Conservation (phyloP, 2,329 filamentous ascomycete genomes). For the Corinectria fuckeliana region DNA sequence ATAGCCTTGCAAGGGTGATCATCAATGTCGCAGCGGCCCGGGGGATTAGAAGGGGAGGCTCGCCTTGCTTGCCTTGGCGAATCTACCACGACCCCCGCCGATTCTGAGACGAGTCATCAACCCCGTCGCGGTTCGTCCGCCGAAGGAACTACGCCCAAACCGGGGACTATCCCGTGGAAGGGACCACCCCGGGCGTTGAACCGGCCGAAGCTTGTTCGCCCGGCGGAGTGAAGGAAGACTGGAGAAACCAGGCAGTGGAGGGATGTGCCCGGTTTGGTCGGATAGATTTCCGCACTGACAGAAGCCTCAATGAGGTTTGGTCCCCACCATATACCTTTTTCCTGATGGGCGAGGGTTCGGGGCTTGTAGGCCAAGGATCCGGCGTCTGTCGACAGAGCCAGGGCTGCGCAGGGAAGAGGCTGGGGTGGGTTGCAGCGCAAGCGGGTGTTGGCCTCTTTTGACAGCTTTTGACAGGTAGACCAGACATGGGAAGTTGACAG, state of each 20-base stretch:
- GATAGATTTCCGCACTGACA: conserved; percentile 37
- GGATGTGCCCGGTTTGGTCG: conserved; percentile 20
- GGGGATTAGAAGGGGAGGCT: conserved; percentile 11
- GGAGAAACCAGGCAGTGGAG: neutral
- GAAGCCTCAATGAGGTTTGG: neutral
- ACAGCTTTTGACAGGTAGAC: conserved; percentile 7
- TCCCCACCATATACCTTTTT: too few relatives aligned
- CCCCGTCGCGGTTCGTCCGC: conserved; percentile 23
- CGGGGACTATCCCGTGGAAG: conserved; percentile 19
- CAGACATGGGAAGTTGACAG: conserved; percentile 1
- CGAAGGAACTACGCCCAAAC: conserved; percentile 30
- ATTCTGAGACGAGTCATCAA: conserved; percentile 23
- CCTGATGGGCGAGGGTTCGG: conserved; percentile 9
- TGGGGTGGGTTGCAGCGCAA: conserved; percentile 10
- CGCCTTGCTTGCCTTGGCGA: neutral
- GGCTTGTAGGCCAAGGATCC: conserved; percentile 5
- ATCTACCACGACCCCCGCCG: conserved; percentile 23
- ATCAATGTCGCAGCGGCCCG: conserved; percentile 29
- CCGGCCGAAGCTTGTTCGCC: conserved; percentile 9
- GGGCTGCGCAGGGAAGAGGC: conserved; percentile 17
- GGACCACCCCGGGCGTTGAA: neutral
- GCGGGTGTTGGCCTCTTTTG: conserved; percentile 11
- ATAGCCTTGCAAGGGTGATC: conserved; percentile 31
- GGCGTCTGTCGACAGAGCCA: conserved; percentile 10
- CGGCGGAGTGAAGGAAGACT: neutral